Evolutionary conservation across 2,329 filamentous ascomycete genomes (phyloP), one percentile per base, ranked within the genome.

Genomic region (Pseudonectria buxi): DNA sequence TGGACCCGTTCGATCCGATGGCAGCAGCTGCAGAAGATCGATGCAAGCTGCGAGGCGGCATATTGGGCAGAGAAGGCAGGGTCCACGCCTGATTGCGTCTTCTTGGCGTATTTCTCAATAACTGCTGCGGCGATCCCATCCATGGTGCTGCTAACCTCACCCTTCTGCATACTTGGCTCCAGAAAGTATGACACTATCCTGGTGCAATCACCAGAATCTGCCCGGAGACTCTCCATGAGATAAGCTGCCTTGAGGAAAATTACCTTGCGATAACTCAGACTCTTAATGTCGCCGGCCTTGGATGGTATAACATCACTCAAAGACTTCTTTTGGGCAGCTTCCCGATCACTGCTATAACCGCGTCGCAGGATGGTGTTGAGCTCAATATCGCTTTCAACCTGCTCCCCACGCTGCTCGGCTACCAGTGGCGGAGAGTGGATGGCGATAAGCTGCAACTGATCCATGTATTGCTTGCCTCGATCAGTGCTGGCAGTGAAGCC

Each of bases 351-450:
- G 44, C 79, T 86, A 68, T 87, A 86, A 13, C 89, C 90, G 41
- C 92, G 78, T 40, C 90, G 81, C 33, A 99, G 70, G 13, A 96
- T 84, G 1, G 88, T 94, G 54, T 98, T 96, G 27, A 98, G 74
- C 54, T 98, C 92, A 36, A 99, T 90, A 47, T 96, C 92, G 57
- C 89, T 95, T 60, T 98, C 92, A 9, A 92, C 74, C 54, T 94
- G 82, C 49, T 95, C 89, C 22, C 86, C 83, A 39, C 88, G 80
- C 56, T 94, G 85, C 55, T 95, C 87, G 3, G 89, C 80, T 24
- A 98, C 83, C 36, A 98, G 65, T 0, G 92, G 85, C 18, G 85
- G 81, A 10, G 89, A 95, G 60, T 95, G 81, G 33, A 87, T 78
- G 2, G 94, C 90, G 56, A 99, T 81, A 25, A 86, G 71, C 15